Base-by-base conservation (phyloP, 352 stramenopile genomes). In the Pythium apleroticum region DNA sequence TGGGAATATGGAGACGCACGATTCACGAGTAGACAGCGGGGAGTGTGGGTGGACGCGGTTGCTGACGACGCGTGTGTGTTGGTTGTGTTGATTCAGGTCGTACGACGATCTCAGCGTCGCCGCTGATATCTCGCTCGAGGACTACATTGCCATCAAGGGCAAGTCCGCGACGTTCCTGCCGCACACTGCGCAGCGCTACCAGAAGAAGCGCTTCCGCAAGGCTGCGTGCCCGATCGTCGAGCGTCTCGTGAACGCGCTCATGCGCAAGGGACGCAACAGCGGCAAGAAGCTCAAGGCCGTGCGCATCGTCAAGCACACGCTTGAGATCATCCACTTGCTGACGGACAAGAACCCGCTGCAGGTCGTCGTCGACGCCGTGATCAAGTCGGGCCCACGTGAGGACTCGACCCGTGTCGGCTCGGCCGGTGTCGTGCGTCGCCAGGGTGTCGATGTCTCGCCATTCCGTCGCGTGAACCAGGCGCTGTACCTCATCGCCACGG, bases 121-220 rank as follows among this genome's bases (percentile, higher is more conserved):
- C 68, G 71, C 89, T 66, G 98, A 99, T 83, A 98, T 99, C 76
- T 98, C 97, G 45, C 91, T 99, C 25, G 89, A 97, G 81, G 97
- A 99, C 85, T 99, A 99, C 95, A 98, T 99, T 73, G 98, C 97
- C 63, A 96, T 98, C 72, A 99, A 98, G 80, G 94, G 95, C 74
- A 98, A 99, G 82, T 91, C 98, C 74, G 96, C 96, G 58, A 98
- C 96, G 61, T 99, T 98, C 92, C 77, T 99, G 76, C 97, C 97
- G 58, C 98, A 99, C 96, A 99, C 98, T 73, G 97, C 97, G 50
- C 97, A 98, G 77, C 96, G 97, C 70, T 99, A 99, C 90, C 97
- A 99, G 91, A 98, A 98, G 88, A 99, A 99, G 89, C 90, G 97
- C 64, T 99, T 99, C 88, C 96, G 97, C 76, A 99, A 99, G 93